These are phyloP conservation scores for Pseudogymnoascus sp. DNA, from an alignment of 2,329 filamentous ascomycete species.

Conservation along the genomic window DNA sequence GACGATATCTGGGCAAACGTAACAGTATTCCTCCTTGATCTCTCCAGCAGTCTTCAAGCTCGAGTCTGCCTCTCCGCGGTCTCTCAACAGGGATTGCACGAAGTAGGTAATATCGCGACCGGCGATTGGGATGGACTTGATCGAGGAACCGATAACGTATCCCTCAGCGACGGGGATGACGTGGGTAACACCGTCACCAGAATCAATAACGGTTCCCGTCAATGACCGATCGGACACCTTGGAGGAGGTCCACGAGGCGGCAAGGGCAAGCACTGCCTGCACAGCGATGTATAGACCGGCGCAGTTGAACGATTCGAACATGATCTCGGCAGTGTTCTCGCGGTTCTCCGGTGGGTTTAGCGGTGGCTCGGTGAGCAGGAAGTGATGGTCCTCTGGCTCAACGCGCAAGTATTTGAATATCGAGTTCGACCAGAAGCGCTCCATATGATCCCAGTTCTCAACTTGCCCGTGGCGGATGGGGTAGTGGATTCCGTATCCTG, in stretches of 20 bases:
- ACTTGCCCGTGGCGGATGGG: constrained; percentile 97
- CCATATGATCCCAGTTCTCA: constrained; percentile 99
- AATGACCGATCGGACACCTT: constrained; percentile 95
- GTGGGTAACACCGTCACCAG: constrained; percentile 96
- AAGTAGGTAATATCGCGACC: constrained; percentile 99
- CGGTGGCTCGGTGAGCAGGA: constrained; percentile 92
- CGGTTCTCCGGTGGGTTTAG: constrained; percentile 97
- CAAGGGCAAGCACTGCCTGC: constrained; percentile 90
- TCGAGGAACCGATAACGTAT: constrained; percentile 97
- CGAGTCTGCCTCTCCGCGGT: constrained; percentile 93
- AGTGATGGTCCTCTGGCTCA: constrained; percentile 97
- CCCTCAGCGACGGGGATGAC: constrained; percentile 98
- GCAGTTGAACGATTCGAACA: constrained; percentile 99
- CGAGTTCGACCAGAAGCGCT: constrained; percentile 99
- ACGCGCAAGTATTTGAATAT: constrained; percentile 99
- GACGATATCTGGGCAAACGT: constrained; percentile 96
- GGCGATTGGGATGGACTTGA: constrained; percentile 97
- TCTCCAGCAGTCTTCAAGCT: constrained; percentile 95
- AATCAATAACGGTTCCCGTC: constrained; percentile 97
- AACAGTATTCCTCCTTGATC: constrained; percentile 98
- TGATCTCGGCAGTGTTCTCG: constrained; percentile 98
- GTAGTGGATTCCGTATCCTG: constrained; percentile 92
- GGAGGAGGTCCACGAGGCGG: constrained; percentile 96
- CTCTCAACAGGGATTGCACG: constrained; percentile 89
- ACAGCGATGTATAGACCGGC: constrained; percentile 98